phyloP scores from a whole-genome alignment of 495 filamentous ascomycete genomes.

The Parmelia sp. region DNA sequence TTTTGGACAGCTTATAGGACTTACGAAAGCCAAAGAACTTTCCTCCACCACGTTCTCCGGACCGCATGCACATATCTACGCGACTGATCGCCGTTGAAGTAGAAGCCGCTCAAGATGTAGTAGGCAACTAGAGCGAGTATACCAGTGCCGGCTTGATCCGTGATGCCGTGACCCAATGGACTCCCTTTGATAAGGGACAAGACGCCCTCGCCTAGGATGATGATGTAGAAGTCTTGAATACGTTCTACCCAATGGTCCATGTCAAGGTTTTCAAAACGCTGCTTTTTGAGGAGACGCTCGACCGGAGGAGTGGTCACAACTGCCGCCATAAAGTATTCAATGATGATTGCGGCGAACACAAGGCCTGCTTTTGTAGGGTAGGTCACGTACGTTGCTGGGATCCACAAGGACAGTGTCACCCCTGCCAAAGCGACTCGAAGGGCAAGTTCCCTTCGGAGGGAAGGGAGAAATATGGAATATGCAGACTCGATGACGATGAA shows the following conservation, averaged over 20 bases:
- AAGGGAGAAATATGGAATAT: conserved; percentile 23
- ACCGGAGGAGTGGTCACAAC: conserved; percentile 26
- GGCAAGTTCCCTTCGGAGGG: conserved; percentile 36
- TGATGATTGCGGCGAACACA: conserved; percentile 29
- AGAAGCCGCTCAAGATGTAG: conserved; percentile 27
- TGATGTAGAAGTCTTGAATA: conserved; percentile 45
- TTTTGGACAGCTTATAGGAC: conserved; percentile 1
- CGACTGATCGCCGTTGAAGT: conserved; percentile 30
- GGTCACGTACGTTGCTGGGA: conserved; percentile 33
- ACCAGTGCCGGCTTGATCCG: conserved; percentile 21
- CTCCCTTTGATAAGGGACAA: conserved; percentile 40
- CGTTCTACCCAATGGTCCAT: conserved; percentile 44
- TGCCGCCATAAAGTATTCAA: conserved; percentile 22
- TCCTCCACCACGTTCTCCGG: conserved; percentile 28
- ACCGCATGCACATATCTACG: conserved; percentile 29
- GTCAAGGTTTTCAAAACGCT: conserved; percentile 39
- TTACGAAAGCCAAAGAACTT: conserved; percentile 27
- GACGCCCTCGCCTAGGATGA: conserved; percentile 44
- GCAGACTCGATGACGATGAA: conserved; percentile 12
- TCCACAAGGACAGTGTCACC: conserved; percentile 35
- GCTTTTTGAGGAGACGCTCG: conserved; percentile 33
- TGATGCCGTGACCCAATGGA: conserved; percentile 27
- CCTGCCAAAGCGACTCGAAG: conserved; percentile 33
- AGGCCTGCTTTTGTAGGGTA: conserved; percentile 4
- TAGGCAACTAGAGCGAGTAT: conserved; percentile 25